phyloP scores from a whole-genome alignment of 805 yeast genomes.

The Metschnikowia cerradonensis region DNA sequence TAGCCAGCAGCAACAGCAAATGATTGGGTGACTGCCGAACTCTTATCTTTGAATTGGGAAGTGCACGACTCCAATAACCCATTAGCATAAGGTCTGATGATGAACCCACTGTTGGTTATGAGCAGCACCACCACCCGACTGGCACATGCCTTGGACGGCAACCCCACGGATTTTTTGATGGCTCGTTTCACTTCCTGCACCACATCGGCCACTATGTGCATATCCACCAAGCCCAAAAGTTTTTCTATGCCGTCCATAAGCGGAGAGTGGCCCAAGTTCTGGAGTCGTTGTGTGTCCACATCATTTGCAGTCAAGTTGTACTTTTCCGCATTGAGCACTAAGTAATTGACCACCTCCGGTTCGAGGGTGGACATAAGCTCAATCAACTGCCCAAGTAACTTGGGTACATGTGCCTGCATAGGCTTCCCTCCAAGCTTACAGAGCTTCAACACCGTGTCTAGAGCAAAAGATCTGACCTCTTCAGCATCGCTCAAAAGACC shows the following conservation, averaged over 20 bases:
- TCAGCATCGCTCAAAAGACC: constrained; percentile 85
- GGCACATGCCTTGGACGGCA: constrained; percentile 88
- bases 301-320: constrained; percentile 68
- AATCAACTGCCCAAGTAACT: constrained; percentile 64
- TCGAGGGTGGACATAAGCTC: constrained; percentile 79
- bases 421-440: constrained; percentile 60
- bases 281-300: constrained; percentile 73
- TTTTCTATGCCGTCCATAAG: constrained; percentile 82
- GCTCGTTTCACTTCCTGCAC: constrained; percentile 50
- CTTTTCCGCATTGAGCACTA: constrained; percentile 84
- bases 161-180: constrained; percentile 70
- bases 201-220: constrained; percentile 43
- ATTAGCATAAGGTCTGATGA: constrained; percentile 53
- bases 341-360: constrained; percentile 83
- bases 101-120: constrained; percentile 49
- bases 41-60: constrained; percentile 62
- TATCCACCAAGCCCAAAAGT: constrained; percentile 55
- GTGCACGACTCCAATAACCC: constrained; percentile 54
- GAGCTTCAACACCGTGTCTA: constrained; percentile 68
- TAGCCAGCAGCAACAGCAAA: constrained; percentile 82
- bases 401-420: constrained; percentile 63
- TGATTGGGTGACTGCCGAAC: constrained; percentile 66
- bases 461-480: constrained; percentile 72
- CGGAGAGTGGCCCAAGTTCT: constrained; percentile 75
- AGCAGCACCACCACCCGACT: constrained; percentile 66